phyloP scores from a whole-genome alignment of 108 stramenopile species.

The Bacterosira constricta region DNA sequence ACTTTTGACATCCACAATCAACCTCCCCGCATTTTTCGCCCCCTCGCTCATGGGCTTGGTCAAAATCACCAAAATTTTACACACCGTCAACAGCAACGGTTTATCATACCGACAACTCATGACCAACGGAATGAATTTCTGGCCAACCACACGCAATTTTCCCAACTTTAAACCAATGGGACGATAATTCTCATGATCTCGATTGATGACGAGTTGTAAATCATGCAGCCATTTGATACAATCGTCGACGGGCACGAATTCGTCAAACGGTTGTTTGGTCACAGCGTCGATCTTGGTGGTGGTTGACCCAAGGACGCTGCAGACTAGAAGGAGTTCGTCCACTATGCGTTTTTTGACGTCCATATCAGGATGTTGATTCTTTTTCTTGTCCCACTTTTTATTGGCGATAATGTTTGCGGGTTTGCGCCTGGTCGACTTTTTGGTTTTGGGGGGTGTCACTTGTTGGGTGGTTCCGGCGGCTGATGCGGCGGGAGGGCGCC shows the following conservation, averaged over 20 bases:
- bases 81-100: slow-evolving; percentile 78
- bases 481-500: too few species aligned
- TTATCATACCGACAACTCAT: slow-evolving; percentile 80
- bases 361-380: slow-evolving; percentile 45
- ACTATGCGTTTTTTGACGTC: slow-evolving; percentile 73
- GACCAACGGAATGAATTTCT: slow-evolving; percentile 83
- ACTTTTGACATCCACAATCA: slow-evolving; percentile 71
- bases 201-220: slow-evolving; percentile 83
- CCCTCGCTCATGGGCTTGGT: slow-evolving; percentile 84
- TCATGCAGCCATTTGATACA: slow-evolving; percentile 90
- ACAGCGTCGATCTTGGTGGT: slow-evolving; percentile 21
- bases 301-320: slow-evolving; percentile 83
- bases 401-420: not conserved
- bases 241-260: slow-evolving; percentile 80
- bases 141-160: slow-evolving; percentile 80
- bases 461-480: not conserved
- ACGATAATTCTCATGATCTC: slow-evolving; percentile 80
- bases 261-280: slow-evolving; percentile 4
- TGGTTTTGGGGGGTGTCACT: not conserved
- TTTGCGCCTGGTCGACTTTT: not conserved
- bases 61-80: slow-evolving; percentile 86
- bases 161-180: slow-evolving; percentile 80
- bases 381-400: not conserved
- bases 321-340: slow-evolving; percentile 84
- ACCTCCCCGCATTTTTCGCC: slow-evolving; percentile 68